These are phyloP conservation scores for Tulasnella sp. DNA, from an alignment of 768 basidiomycete genomes.

Conservation along the genomic window DNA sequence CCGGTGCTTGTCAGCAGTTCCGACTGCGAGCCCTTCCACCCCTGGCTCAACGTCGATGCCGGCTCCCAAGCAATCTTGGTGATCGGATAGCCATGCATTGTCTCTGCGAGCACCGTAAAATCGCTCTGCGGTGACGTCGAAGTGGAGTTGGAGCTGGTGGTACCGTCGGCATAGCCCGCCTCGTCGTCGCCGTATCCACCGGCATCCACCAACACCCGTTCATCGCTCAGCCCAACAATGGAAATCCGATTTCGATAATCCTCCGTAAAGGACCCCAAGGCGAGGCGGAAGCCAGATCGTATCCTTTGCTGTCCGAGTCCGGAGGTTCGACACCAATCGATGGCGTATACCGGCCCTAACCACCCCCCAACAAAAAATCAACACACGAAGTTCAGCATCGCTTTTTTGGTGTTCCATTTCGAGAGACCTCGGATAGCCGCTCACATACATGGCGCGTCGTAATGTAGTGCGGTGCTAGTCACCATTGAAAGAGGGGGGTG, in stretches of 20 bases:
- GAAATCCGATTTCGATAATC: constrained; percentile 74
- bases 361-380: constrained; percentile 13
- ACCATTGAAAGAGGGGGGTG: background rate
- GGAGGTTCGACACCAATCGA: constrained; percentile 81
- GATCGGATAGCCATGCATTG: constrained; percentile 82
- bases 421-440: no score
- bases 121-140: constrained; percentile 46
- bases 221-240: constrained; percentile 67
- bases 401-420: no score
- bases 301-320: constrained; percentile 53
- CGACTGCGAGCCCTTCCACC: constrained; percentile 46
- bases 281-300: constrained; percentile 71
- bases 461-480: constrained; percentile 42
- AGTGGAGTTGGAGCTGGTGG: constrained; percentile 43
- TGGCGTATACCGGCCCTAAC: constrained; percentile 70
- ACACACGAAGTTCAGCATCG: background rate
- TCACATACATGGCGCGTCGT: constrained; percentile 81
- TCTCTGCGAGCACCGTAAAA: constrained; percentile 75
- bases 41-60: constrained; percentile 50
- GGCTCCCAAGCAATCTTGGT: constrained; percentile 94
- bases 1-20: constrained; percentile 91
- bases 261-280: constrained; percentile 73
- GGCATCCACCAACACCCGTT: constrained; percentile 65
- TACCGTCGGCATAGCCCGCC: constrained; percentile 27
- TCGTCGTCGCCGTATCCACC: constrained; percentile 38